These are phyloP conservation scores for Epichloe bromicola DNA, from an alignment of 2,329 filamentous ascomycete species.

Conservation along the genomic window DNA sequence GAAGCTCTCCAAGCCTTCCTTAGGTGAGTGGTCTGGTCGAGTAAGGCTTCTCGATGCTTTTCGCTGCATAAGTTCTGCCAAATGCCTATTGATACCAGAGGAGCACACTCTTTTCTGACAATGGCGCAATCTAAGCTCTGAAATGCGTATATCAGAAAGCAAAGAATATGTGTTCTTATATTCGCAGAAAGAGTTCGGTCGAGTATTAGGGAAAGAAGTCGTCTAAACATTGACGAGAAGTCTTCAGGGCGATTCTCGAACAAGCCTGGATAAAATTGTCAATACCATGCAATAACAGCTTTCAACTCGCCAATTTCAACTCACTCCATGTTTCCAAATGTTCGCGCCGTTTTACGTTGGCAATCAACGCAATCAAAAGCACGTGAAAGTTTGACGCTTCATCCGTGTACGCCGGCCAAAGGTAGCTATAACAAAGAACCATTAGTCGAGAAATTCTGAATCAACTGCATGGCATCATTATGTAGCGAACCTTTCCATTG, in stretches of 20 bases:
- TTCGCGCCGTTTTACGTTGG: slow-evolving; percentile 80
- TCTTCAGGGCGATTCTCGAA: slow-evolving; percentile 67
- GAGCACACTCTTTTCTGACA: slow-evolving; percentile 91
- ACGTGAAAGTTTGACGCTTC: slow-evolving; percentile 87
- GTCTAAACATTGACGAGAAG: slow-evolving; percentile 81
- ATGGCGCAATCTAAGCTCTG: slow-evolving; percentile 82
- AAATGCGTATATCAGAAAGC: slow-evolving; percentile 82
- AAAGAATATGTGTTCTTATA: slow-evolving; percentile 71
- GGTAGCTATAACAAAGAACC: slow-evolving; percentile 44
- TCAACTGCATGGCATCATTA: background rate
- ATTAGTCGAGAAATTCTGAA: background rate
- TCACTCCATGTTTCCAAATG: slow-evolving; percentile 76
- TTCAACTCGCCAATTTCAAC: slow-evolving; percentile 11
- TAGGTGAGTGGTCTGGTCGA: slow-evolving; percentile 62
- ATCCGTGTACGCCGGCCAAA: slow-evolving; percentile 88
- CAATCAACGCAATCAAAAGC: slow-evolving; percentile 70
- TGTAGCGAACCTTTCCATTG: slow-evolving; percentile 57
- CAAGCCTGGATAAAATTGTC: slow-evolving; percentile 35
- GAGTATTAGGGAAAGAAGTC: slow-evolving; percentile 75
- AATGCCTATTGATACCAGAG: slow-evolving; percentile 83
- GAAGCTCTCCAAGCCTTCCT: slow-evolving; percentile 86
- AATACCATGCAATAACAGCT: slow-evolving; percentile 6
- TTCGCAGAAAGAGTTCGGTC: slow-evolving; percentile 52
- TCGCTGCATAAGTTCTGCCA: slow-evolving; percentile 90
- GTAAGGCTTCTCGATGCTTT: slow-evolving; percentile 53